Conservation (phyloP, 768 basidiomycete species). For the Cystobasidium onofrii region DNA sequence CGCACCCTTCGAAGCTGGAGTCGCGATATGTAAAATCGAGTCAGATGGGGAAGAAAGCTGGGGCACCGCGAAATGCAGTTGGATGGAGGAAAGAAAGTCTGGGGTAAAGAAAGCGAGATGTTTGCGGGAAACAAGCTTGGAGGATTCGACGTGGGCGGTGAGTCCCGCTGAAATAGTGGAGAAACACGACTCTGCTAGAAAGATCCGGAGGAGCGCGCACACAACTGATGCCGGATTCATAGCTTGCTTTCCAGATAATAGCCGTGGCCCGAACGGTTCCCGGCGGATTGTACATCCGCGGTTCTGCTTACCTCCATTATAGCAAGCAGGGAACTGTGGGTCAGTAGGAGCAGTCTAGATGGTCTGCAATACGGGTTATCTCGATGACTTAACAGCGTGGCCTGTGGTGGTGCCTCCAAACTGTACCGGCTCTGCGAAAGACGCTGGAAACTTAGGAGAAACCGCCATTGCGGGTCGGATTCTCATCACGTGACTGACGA, state of each 20-base stretch:
- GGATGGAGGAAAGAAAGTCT: neutral
- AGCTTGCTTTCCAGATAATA: neutral
- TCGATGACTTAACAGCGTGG: too few relatives aligned
- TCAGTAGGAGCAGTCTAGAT: too few relatives aligned
- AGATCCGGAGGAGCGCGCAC: neutral
- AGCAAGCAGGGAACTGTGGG: neutral
- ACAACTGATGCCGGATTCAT: too few relatives aligned
- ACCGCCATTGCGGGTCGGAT: too few relatives aligned
- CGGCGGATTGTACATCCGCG: neutral
- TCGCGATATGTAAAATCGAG: too few relatives aligned
- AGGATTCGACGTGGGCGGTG: neutral
- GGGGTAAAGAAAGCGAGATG: neutral
- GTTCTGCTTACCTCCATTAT: neutral
- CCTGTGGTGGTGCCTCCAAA: too few relatives aligned
- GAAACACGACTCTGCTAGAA: neutral
- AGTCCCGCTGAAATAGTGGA: neutral
- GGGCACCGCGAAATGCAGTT: neutral
- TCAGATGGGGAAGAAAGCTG: neutral
- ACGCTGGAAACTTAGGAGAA: too few relatives aligned
- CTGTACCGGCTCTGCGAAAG: too few relatives aligned
- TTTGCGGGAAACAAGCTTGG: neutral
- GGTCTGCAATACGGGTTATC: too few relatives aligned
- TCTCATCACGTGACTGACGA: too few relatives aligned
- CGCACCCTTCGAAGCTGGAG: too few relatives aligned
- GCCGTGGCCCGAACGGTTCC: neutral